Conservation (phyloP, 225 moss, liverwort and hornwort species). For the Marchantia paleacea region DNA sequence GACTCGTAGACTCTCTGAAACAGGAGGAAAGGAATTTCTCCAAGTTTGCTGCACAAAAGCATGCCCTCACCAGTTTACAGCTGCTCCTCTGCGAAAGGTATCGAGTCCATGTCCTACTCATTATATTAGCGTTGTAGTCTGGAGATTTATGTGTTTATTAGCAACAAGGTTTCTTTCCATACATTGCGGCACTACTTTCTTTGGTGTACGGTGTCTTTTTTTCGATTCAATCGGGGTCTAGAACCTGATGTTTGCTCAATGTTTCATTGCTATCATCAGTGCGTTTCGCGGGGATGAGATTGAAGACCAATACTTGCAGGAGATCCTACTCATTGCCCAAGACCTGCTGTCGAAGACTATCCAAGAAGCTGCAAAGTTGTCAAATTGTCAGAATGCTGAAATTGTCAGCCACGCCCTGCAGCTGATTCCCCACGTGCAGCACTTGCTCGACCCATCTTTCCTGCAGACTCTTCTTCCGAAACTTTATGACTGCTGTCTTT, state of each 20-base stretch:
- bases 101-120: neutral
- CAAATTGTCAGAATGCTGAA: conserved; percentile 12
- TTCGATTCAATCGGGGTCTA: neutral
- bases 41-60: conserved; percentile 16
- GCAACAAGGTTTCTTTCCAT: neutral
- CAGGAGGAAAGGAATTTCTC: neutral
- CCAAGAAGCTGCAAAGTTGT: conserved; percentile 9
- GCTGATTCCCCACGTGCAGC: conserved; percentile 44
- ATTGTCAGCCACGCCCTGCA: conserved; percentile 34
- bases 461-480: conserved; percentile 55
- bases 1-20: conserved; percentile 32
- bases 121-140: neutral
- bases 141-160: too few species aligned
- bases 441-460: conserved; percentile 47
- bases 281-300: conserved; percentile 31
- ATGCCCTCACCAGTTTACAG: conserved; percentile 27
- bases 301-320: conserved; percentile 33
- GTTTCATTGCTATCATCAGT: conserved; percentile 11
- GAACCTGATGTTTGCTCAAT: neutral
- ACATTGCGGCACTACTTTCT: neutral
- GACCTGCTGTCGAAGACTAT: conserved; percentile 34
- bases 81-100: conserved; percentile 39
- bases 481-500: conserved; percentile 48
- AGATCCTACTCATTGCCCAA: conserved; percentile 29
- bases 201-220: too few species aligned